A percentile compares a stretch with the other conserved stretches of the same genome.
Conservation (phyloP, 176 grass and related monocot genomes). For the Pharus latifolius region DNA sequence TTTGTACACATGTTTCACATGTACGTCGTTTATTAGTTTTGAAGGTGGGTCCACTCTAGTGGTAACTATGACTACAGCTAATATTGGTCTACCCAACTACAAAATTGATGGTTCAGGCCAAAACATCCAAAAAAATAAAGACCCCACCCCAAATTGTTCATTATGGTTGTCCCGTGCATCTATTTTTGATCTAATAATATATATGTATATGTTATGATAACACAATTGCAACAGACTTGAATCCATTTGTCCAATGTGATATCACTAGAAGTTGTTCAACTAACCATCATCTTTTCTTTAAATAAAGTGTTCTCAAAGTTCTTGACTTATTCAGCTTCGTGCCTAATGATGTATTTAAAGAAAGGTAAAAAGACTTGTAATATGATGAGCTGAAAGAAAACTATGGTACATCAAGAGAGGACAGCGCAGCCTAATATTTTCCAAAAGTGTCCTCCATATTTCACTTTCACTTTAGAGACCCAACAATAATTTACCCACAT, state of each 20-base stretch:
- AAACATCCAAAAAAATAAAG: too few species aligned
- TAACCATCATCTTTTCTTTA: not conserved
- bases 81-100: too few species aligned
- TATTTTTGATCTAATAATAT: too few species aligned
- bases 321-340: not conserved
- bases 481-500: not conserved
- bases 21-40: too few species aligned
- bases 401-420: conserved; percentile 12
- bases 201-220: too few species aligned
- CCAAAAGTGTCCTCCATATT: not conserved
- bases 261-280: not conserved
- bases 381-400: not conserved
- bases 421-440: not conserved
- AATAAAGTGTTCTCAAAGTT: not conserved
- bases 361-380: not conserved
- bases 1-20: too few species aligned
- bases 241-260: not conserved
- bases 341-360: not conserved
- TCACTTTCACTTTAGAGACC: not conserved
- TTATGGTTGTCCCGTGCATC: too few species aligned
- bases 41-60: too few species aligned
- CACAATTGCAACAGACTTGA: not conserved
- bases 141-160: too few species aligned
- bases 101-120: too few species aligned
- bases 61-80: too few species aligned